Base-by-base conservation (phyloP, 192 early-diverging fungal genomes). In the Podila minutissima region DNA sequence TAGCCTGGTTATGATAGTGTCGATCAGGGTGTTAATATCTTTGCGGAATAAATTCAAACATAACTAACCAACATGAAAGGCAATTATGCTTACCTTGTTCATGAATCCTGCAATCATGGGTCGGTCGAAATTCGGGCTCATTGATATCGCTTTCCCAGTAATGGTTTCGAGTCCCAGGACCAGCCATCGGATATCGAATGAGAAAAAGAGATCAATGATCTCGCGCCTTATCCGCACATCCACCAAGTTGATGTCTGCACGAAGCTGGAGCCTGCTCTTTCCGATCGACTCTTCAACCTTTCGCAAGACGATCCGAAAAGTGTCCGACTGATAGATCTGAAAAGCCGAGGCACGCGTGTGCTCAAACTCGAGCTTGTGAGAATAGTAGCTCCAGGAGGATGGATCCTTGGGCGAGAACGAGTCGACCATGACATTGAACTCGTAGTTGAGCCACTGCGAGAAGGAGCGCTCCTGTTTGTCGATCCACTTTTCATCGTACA, bases 401-500 rank as follows among this genome's bases (percentile, higher is more conserved):
- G 74, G 67, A 31, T 75, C 74, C 35, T 70, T 69, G 58, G 75
- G 31, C 22, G 82, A 75, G 55, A 76, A 73, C 1, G 69, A 55
- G 49, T 83, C 74, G 1, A 72, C 62, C 29, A 67, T 70, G 24
- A 66, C 83, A 51, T 71, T 69, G n/a, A 79, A 77, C 49, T 83
- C 83, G 41, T 83, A 59, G 22, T 83, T 75, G 1, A 83, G 66
- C 83, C 83, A 83, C 24, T 77, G 70, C 37, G 71, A 67, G 13
- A 83, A 83, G 0, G 83, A 75, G 12, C 64, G 69, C 59, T 83
- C 75, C 38, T 83, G 83, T 50, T 83, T 83, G 61, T 83, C 83
- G 31, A 83, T 83, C 83, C 83, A 83, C 20, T 75, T 74, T 58
- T 72, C 75, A 46, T 83, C 83, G 24, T 83, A 83, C 83, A 83